Conservation (phyloP, 148 eudicot genomes). For the Gaultheria prostrata region DNA sequence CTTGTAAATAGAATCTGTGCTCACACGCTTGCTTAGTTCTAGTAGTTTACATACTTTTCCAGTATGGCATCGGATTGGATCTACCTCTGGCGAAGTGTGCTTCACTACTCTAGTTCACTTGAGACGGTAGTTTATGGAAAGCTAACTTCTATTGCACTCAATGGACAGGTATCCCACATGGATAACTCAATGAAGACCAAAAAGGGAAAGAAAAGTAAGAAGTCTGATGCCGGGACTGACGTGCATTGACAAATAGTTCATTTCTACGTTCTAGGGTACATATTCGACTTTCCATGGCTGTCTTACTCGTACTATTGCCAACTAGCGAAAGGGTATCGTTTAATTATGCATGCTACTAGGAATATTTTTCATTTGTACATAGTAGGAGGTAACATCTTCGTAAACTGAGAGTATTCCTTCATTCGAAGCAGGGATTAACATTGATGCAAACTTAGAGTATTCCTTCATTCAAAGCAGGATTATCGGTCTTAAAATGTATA, state of each 20-base stretch:
- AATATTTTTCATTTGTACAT: conserved; percentile 2
- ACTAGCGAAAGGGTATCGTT: neutral
- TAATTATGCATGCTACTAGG: neutral
- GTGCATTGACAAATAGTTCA: neutral
- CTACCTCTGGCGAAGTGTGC: conserved; percentile 16
- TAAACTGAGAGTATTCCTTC: neutral
- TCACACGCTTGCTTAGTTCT: neutral
- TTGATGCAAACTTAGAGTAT: neutral
- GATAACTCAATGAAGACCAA: conserved; percentile 39
- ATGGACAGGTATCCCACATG: conserved; percentile 49
- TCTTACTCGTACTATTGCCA: neutral
- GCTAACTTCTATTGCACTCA: neutral
- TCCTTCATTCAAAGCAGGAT: neutral
- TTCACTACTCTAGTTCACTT: neutral
- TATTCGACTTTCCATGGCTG: neutral
- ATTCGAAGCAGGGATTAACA: neutral
- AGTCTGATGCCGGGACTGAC: conserved; percentile 18
- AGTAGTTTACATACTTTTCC: neutral
- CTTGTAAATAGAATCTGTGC: neutral
- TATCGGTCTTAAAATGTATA: neutral
- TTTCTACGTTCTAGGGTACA: neutral
- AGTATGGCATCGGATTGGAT: neutral
- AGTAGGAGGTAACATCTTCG: neutral
- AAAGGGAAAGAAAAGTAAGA: conserved; percentile 24
- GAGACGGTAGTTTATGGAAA: neutral